Conservation (phyloP, 106 monocot species). For the Apostasia shenzhenica region DNA sequence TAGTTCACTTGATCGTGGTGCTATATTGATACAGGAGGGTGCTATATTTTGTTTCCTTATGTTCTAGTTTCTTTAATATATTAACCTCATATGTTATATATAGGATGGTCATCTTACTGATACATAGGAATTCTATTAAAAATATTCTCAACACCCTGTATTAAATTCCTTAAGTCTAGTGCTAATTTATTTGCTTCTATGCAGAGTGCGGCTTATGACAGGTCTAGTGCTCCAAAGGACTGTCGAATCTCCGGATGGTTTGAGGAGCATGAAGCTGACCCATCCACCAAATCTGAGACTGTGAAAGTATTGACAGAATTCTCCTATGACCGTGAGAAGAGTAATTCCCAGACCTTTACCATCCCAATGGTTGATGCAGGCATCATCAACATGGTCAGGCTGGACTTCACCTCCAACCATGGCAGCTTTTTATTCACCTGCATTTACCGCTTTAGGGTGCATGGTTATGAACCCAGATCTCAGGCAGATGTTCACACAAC, state of each 20-base stretch:
- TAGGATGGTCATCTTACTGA: too few species aligned
- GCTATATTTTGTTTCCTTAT: too few species aligned
- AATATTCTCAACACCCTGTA: too few species aligned
- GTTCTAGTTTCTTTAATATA: too few species aligned
- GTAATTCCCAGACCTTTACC: slow-evolving; percentile 70
- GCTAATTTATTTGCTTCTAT: not conserved
- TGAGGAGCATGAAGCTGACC: slow-evolving; percentile 18
- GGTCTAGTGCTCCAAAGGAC: slow-evolving; percentile 76
- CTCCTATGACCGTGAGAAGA: slow-evolving; percentile 64
- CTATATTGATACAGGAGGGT: too few species aligned
- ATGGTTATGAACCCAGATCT: slow-evolving; percentile 46
- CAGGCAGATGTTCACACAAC: not conserved
- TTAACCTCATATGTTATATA: too few species aligned
- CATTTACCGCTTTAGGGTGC: slow-evolving; percentile 86
- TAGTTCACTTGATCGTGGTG: too few species aligned
- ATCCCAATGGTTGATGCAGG: slow-evolving; percentile 13
- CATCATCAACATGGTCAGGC: slow-evolving; percentile 48
- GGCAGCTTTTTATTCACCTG: slow-evolving; percentile 61
- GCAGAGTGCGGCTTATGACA: slow-evolving; percentile 90
- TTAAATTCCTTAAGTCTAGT: too few species aligned
- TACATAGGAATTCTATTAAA: too few species aligned
- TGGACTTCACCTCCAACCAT: slow-evolving; percentile 78
- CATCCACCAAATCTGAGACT: slow-evolving; percentile 13
- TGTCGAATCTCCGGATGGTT: slow-evolving; percentile 52
- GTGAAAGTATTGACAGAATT: slow-evolving; percentile 28